These are phyloP conservation scores for Fusarium lateritium DNA, from an alignment of 2,329 filamentous ascomycete species.

Conservation along the genomic window DNA sequence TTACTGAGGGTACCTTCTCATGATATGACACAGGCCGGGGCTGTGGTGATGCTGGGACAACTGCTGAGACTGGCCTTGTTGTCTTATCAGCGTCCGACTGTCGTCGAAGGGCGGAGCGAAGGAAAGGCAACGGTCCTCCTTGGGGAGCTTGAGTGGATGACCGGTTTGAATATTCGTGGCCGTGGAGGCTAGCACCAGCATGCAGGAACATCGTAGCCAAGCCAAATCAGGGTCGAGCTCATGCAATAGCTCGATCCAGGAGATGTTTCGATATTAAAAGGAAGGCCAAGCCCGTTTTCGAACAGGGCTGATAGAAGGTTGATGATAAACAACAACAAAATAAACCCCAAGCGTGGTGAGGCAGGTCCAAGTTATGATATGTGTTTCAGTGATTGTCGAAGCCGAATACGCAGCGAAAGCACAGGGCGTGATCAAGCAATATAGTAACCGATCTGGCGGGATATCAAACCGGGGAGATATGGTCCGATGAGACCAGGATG, in stretches of 20 bases:
- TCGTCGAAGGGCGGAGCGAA: conserved; percentile 60
- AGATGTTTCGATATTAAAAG: background rate
- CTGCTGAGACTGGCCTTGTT: conserved; percentile 31
- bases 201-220: conserved; percentile 69
- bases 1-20: conserved; percentile 40
- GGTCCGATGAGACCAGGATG: conserved; percentile 50
- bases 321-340: conserved; percentile 2
- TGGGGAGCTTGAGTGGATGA: conserved; percentile 52
- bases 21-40: conserved; percentile 48
- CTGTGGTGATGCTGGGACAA: conserved; percentile 26
- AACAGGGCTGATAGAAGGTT: conserved; percentile 1
- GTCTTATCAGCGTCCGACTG: conserved; percentile 51
- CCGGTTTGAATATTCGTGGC: conserved; percentile 69
- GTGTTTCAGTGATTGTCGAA: conserved; percentile 31
- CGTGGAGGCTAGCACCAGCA: conserved; percentile 71
- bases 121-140: conserved; percentile 56
- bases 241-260: conserved; percentile 36
- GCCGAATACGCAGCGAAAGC: conserved; percentile 39
- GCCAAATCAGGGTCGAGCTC: conserved; percentile 33
- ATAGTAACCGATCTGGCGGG: conserved; percentile 45
- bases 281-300: conserved; percentile 1
- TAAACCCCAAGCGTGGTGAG: conserved; percentile 14
- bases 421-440: conserved; percentile 39
- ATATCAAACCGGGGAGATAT: conserved; percentile 40
- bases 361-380: conserved; percentile 35